These are phyloP conservation scores for Scorias spongiosa DNA, from an alignment of 2,329 filamentous ascomycete species.

Conservation along the genomic window DNA sequence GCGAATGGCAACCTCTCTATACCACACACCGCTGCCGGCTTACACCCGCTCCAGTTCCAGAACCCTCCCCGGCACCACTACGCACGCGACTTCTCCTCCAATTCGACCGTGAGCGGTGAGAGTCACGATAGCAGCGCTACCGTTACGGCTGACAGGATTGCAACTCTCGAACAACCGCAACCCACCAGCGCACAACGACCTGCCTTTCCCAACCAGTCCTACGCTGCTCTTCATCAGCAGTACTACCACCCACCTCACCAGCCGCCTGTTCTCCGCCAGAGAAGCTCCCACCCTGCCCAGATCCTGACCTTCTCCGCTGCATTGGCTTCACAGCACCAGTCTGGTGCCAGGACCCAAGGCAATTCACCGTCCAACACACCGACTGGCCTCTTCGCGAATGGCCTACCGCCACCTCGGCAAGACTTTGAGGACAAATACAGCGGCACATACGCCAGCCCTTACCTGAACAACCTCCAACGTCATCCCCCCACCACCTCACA, in stretches of 20 bases:
- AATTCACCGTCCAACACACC: conserved; percentile 33
- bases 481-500: conserved; percentile 52
- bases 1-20: conserved; percentile 9
- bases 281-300: conserved; percentile 27
- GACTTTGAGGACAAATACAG: conserved; percentile 11
- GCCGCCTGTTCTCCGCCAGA: conserved; percentile 25
- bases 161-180: conserved; percentile 3
- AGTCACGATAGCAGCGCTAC: conserved; percentile 24
- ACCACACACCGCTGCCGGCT: conserved; percentile 3
- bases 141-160: conserved; percentile 15
- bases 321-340: conserved; percentile 24
- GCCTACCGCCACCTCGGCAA: conserved; percentile 16
- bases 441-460: conserved; percentile 33
- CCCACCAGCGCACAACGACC: conserved; percentile 15
- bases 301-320: conserved; percentile 26
- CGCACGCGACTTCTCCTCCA: conserved; percentile 26
- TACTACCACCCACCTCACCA: conserved; percentile 25
- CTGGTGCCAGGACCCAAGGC: conserved; percentile 27
- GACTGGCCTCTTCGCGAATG: conserved; percentile 27
- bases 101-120: conserved; percentile 27
- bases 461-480: conserved; percentile 33
- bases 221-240: conserved; percentile 33
- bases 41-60: conserved; percentile 3
- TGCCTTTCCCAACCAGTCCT: conserved; percentile 34
- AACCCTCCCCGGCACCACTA: conserved; percentile 20